phyloP scores from a whole-genome alignment of 495 filamentous ascomycete species.

The Choiromyces venosus region DNA sequence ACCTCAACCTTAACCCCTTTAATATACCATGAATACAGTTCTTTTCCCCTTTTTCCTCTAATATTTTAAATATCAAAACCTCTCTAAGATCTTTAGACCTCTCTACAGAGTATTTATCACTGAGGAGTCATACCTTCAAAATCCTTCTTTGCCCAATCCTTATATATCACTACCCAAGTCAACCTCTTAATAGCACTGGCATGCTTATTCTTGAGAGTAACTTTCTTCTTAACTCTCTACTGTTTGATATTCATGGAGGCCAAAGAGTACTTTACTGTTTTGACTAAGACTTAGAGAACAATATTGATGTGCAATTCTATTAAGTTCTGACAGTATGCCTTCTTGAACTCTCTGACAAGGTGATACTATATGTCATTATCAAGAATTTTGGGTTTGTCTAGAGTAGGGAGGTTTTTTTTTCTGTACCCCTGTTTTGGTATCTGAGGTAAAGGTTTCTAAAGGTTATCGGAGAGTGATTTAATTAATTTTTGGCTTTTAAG shows the following conservation, averaged over 20 bases:
- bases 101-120: neutral
- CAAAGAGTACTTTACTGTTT: neutral
- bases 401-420: neutral
- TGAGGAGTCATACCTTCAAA: neutral
- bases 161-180: neutral
- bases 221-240: neutral
- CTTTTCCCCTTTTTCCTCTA: neutral
- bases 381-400: neutral
- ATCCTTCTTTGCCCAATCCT: neutral
- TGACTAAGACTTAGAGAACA: neutral
- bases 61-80: constrained; percentile 1
- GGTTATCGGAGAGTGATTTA: neutral
- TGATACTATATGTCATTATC: neutral
- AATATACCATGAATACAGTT: neutral
- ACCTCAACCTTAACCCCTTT: neutral
- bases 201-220: neutral
- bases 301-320: neutral
- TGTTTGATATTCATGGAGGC: neutral
- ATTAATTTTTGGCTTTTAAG: no score
- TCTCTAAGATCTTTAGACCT: neutral
- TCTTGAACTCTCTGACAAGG: neutral
- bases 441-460: neutral
- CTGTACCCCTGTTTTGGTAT: neutral
- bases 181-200: neutral
- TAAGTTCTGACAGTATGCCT: neutral